phyloP scores from a whole-genome alignment of 306 rosid genomes.

The Vigna mungo region DNA sequence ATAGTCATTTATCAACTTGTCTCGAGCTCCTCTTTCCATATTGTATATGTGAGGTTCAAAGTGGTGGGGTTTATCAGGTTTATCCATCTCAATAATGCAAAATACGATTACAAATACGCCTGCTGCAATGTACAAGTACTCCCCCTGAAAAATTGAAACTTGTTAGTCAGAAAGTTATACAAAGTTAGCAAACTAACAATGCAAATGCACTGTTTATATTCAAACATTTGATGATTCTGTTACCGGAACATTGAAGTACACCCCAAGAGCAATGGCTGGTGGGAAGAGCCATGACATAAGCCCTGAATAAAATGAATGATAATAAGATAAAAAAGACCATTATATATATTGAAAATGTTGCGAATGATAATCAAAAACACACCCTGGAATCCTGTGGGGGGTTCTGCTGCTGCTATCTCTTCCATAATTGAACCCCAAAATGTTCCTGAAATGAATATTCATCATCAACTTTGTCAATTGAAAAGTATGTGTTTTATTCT shows the following conservation, averaged over 20 bases:
- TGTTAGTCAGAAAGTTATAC: background rate
- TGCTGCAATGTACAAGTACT: conserved; percentile 84
- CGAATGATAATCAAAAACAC: conserved; percentile 6
- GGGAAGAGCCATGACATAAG: conserved; percentile 88
- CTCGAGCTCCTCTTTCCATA: conserved; percentile 92
- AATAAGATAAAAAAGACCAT: background rate
- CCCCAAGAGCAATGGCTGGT: conserved; percentile 83
- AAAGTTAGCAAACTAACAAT: background rate
- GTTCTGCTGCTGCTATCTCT: conserved; percentile 66
- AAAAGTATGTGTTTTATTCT: background rate
- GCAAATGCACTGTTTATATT: background rate
- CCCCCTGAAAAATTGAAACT: conserved; percentile 65
- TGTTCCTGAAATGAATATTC: conserved; percentile 57
- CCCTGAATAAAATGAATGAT: conserved; percentile 58
- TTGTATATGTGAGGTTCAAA: conserved; percentile 96
- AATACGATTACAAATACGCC: conserved; percentile 75
- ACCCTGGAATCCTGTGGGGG: conserved; percentile 98
- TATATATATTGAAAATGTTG: conserved; percentile 10
- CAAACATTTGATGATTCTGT: background rate
- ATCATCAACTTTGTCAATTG: conserved; percentile 22
- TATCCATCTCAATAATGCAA: conserved; percentile 95
- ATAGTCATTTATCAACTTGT: conserved; percentile 90
- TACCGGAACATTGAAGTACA: conserved; percentile 88
- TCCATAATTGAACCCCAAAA: conserved; percentile 76
- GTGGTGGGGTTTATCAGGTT: conserved; percentile 93